Evolutionary conservation across 2,329 filamentous ascomycete genomes (phyloP).

Genomic region (Iodosphaeria phyllophila): DNA sequence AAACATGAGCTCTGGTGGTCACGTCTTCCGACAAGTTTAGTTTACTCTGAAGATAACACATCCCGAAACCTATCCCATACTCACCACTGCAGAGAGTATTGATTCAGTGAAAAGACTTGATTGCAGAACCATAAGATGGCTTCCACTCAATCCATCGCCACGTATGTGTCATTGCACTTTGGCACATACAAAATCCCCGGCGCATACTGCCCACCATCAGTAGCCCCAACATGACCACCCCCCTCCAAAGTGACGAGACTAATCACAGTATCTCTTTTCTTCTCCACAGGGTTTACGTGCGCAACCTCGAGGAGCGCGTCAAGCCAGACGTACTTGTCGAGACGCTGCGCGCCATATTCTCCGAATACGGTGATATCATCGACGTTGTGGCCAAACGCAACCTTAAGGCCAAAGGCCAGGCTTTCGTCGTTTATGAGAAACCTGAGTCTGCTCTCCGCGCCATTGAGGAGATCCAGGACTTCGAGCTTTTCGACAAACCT

Average conservation of each 20-base stretch:
- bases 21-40: no score
- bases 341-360: slow-evolving; percentile 60
- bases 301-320: slow-evolving; percentile 83
- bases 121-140: slow-evolving; percentile 9
- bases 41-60: no score
- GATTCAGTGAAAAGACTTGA: no score
- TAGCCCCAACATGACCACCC: background rate
- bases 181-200: slow-evolving; percentile 31
- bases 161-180: slow-evolving; percentile 60
- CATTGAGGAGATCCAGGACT: slow-evolving; percentile 79
- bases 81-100: no score
- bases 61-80: no score
- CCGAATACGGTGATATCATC: slow-evolving; percentile 70
- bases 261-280: no score
- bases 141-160: slow-evolving; percentile 32
- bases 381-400: slow-evolving; percentile 82
- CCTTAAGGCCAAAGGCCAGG: slow-evolving; percentile 83
- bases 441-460: slow-evolving; percentile 64
- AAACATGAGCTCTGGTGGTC: no score
- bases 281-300: slow-evolving; percentile 49
- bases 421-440: slow-evolving; percentile 79
- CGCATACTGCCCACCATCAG: slow-evolving; percentile 3
- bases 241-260: no score
- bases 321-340: slow-evolving; percentile 62
- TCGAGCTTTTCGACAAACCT: slow-evolving; percentile 80